Base-by-base conservation (phyloP, 83 land plant genomes). In the Larix sibirica region DNA sequence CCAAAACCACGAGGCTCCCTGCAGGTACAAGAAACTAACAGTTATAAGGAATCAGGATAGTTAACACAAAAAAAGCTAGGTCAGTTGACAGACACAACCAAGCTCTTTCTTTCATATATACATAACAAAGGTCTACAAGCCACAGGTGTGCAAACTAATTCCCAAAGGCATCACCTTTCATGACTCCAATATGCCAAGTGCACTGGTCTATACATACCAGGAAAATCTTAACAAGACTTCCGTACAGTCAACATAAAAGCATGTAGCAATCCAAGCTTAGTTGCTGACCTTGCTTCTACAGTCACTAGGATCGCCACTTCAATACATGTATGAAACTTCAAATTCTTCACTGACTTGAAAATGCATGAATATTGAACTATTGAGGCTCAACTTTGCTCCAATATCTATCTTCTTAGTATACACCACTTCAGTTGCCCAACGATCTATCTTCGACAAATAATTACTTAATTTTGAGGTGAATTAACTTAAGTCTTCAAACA, bases 1-100 rank as follows among this genome's bases (percentile, higher is more conserved):
- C 93, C 98, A 90, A 95, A 94, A 20, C 98, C 98, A 78, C 98
- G 90, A 31, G 96, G 98, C 80, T 94, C 94, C 89, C 96, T 95
- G 90, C 33, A 58, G 47, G 83, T 50, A 24, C 79, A 60, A 42
- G 31, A 65, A 16, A 38, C 28, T 40, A 69, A 40, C 20, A 81
- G 79, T 12, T 36, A 24, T 50, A 18, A 69, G 60, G 24, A 8
- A 24, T 50, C 8, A 69, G 60, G 24, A 8, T 6, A 77, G 23
- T 36, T 38, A 14, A 3, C 38, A 6, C 26, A 33, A 31, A 31
- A 33, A 79, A n/a, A 38, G 23, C 62, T 77, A 6, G 62, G 9
- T 13, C 58, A 56, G 36, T 10, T 36, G 17, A 79, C 18, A 36
- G 18, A 58, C 14, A 28, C 65, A 61, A 31, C 18, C 40, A 79